Base-by-base conservation (phyloP, 768 basidiomycete genomes). In the Chalciporus piperatus region DNA sequence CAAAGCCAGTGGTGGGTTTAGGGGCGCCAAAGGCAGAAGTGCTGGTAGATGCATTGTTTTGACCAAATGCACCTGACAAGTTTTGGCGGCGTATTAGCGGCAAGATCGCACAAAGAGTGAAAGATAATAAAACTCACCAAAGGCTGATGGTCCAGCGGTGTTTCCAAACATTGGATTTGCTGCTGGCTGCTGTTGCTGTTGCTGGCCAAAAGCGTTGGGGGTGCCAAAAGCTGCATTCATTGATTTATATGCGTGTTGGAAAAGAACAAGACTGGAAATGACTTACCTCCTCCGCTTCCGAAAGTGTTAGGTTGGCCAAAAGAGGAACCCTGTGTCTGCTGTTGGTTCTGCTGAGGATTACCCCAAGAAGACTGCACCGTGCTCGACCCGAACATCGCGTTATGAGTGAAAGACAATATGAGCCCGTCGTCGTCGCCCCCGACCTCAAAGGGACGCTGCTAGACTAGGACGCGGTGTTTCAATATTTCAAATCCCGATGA, bases 161-260 rank as follows among this genome's bases (percentile, higher is more conserved):
- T 73, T 81, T 44, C 89, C 89, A 66, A 91, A 92, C 87, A 91
- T 91, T 38, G 89, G 86, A 61, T 90, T 90, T 5, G 82, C 78
- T 59, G 79, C 79, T 62, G 81, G 84, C 57, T 81, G 84, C 59
- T 77, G 80, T 56, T 76, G 78, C 56, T 76, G 79, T 62, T 80
- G 85, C 56, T 85, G 84, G 47, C 83, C 81, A 75, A 87, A 87
- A 52, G 82, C 72, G 60, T 65, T 68, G 48, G 73, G 64, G 47
- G 77, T 72, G 56, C 82, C 79, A 65, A 84, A 84, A 47, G 76
- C 82, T 82, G 68, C 64, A 61, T 41, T 58, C 55, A 58, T 51
- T 56, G 48, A 53, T 51, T 61, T 50, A 54, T 48, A 59, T 59
- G 57, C 57, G 58, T 25, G 35, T 37, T 37, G 35, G 55, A 57